phyloP scores from a whole-genome alignment of 176 grass and related monocot genomes.

The Luzula sylvatica region DNA sequence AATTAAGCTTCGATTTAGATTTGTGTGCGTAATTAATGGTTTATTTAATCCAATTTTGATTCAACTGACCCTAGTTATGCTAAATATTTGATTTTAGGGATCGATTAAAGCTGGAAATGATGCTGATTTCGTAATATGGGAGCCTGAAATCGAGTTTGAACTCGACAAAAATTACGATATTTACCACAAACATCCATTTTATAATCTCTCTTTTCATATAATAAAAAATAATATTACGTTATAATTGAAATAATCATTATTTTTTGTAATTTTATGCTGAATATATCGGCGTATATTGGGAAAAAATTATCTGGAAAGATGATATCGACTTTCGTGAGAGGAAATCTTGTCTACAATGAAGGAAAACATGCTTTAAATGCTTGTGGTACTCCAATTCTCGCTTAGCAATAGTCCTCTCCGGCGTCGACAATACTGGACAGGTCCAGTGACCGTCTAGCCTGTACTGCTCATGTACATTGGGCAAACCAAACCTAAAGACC shows the following conservation, averaged over 20 bases:
- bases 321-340: constrained; percentile 72
- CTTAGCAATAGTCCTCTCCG: constrained; percentile 22
- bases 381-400: constrained; percentile 69
- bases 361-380: constrained; percentile 54
- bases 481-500: too few species aligned
- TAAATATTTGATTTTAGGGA: constrained; percentile 24
- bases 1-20: not conserved
- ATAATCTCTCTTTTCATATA: constrained; percentile 10
- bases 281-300: constrained; percentile 67
- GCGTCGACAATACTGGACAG: too few species aligned
- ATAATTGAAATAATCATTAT: not conserved
- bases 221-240: constrained; percentile 1
- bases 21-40: too few species aligned
- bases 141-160: constrained; percentile 66
- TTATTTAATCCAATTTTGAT: too few species aligned
- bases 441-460: too few species aligned
- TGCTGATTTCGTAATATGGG: constrained; percentile 92
- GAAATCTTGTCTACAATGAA: constrained; percentile 69
- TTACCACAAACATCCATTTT: constrained; percentile 80
- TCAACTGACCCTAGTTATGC: too few species aligned
- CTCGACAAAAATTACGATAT: constrained; percentile 54
- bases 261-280: constrained; percentile 22
- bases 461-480: too few species aligned
- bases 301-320: constrained; percentile 61
- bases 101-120: constrained; percentile 55